These are phyloP conservation scores for Monilinia aucupariae DNA, from an alignment of 2,329 filamentous ascomycete genomes.

Conservation along the genomic window DNA sequence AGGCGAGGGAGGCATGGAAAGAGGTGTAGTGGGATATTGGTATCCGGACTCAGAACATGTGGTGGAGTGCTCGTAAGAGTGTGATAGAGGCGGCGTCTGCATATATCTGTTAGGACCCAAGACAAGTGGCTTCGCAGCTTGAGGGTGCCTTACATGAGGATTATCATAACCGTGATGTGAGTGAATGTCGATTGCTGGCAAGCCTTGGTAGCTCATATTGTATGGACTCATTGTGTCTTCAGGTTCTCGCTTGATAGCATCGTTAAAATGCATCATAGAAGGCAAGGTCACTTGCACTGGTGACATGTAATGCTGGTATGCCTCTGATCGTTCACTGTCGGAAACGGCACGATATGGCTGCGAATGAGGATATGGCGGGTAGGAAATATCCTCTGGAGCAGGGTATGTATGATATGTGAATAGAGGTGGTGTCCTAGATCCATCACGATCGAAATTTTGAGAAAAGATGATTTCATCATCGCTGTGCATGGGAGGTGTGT, in stretches of 20 bases:
- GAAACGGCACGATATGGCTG: constrained; percentile 50
- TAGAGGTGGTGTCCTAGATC: constrained; percentile 66
- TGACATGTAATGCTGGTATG: constrained; percentile 52
- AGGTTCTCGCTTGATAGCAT: constrained; percentile 63
- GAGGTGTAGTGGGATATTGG: constrained; percentile 62
- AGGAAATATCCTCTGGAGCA: constrained; percentile 58
- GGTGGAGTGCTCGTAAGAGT: constrained; percentile 64
- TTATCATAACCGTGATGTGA: constrained; percentile 58
- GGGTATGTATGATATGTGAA: constrained; percentile 64
- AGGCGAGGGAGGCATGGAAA: constrained; percentile 68
- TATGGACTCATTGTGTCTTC: constrained; percentile 57
- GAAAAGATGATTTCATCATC: constrained; percentile 64
- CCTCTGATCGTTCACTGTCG: constrained; percentile 37
- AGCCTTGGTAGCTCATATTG: constrained; percentile 62
- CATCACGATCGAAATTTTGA: constrained; percentile 60
- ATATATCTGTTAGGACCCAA: constrained; percentile 23
- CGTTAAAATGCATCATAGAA: constrained; percentile 57
- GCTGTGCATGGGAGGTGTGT: constrained; percentile 54
- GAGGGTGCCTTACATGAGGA: constrained; percentile 66
- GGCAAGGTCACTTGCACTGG: constrained; percentile 56
- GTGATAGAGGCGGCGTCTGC: constrained; percentile 72
- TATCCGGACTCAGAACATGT: constrained; percentile 57
- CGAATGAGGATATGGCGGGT: constrained; percentile 53
- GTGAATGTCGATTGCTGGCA: constrained; percentile 56
- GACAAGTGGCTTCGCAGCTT: constrained; percentile 16